phyloP scores from a whole-genome alignment of 768 basidiomycete genomes.

The Termitomyces heimii region DNA sequence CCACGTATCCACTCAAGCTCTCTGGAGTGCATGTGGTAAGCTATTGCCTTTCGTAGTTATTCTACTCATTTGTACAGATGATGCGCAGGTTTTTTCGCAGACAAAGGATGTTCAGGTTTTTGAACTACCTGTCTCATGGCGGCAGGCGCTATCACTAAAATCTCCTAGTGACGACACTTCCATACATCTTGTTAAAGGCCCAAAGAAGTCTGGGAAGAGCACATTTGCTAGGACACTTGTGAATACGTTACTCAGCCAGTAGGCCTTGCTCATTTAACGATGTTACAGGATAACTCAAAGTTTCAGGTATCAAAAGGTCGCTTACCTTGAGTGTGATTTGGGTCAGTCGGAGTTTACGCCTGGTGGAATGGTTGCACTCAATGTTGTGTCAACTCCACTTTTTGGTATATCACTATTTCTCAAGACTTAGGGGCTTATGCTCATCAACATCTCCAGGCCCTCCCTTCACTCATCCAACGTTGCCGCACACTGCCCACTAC shows the following conservation, averaged over 20 bases:
- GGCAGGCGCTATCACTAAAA: constrained; percentile 21
- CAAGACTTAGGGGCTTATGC: background rate
- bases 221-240: constrained; percentile 72
- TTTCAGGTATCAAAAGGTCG: constrained; percentile 70
- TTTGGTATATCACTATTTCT: constrained; percentile 48
- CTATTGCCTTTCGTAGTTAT: background rate
- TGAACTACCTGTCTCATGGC: constrained; percentile 32
- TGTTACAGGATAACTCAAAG: background rate
- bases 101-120: constrained; percentile 34
- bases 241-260: constrained; percentile 64
- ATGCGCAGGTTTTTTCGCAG: constrained; percentile 25
- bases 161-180: constrained; percentile 13
- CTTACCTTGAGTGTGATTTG: constrained; percentile 87
- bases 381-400: constrained; percentile 56
- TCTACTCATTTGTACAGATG: background rate
- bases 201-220: constrained; percentile 88
- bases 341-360: constrained; percentile 95
- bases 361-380: constrained; percentile 78
- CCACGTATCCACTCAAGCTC: constrained; percentile 33
- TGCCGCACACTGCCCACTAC: constrained; percentile 74
- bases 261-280: constrained; percentile 11
- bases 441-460: constrained; percentile 50
- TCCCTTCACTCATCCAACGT: constrained; percentile 75
- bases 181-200: constrained; percentile 71
- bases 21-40: constrained; percentile 45